Evolutionary conservation across 495 filamentous ascomycete genomes (phyloP), one percentile per base, ranked within the genome.

Genomic region (Aspergillus kassunensis): DNA sequence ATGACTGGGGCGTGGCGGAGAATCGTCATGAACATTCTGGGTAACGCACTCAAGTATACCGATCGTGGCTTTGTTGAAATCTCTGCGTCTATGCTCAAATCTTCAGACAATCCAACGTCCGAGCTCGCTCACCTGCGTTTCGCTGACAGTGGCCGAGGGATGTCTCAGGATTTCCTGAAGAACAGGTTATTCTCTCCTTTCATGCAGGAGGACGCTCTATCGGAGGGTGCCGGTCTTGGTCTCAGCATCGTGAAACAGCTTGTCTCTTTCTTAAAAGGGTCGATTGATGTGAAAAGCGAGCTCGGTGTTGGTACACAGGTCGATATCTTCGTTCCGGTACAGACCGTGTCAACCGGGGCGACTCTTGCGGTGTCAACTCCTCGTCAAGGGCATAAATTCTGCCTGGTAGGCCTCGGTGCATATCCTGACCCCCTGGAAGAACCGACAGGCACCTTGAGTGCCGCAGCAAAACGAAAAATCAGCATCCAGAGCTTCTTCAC

Each of bases 11-110:
- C 81, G 0, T 75, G 86, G 64, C 71, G 82, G 19, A 69, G 86
- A 20, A 73, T 89, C 12, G 72, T 90, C 21, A 84, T 88, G 81
- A 89, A 91, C 57, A 60, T 90, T 1, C 76, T 87, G 31, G 83
- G 86, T 11, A 91, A 91, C 59, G 79, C 87, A 0, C 68, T 89
- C 39, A 91, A 91, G 54, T 89, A 84, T 55, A 88, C 82, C 5
- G 57, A 59, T 16, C 57, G 68, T 0, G 87, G 87, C 5, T 79
- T 71, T 53, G 80, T 89, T 36, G 73, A 78, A 40, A 67, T 88
- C 11, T 71, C 65, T 0, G 65, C 86, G 19, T 47, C 73, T 63
- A 27, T 44, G 41, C 53, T 50, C 54, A 36, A 62, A n/a, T 19
- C 62, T 49, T 36, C 49, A 15, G 42, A 20, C n/a, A 29, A 61